Conservation (phyloP, 2,329 filamentous ascomycete genomes). For the Fusarium aywerte region DNA sequence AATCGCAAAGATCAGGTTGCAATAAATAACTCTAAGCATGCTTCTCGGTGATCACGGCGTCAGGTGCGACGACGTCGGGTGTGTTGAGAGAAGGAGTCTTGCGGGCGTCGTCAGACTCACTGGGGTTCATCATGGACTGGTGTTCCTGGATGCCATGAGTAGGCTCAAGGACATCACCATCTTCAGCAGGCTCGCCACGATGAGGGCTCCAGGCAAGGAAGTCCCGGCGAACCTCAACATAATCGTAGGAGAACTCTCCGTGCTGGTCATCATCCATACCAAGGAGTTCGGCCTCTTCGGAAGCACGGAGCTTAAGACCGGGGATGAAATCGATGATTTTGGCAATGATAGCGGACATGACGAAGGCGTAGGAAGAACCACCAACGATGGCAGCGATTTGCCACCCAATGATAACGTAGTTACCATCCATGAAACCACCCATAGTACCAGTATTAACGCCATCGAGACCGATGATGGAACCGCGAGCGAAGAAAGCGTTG, state of each 20-base stretch:
- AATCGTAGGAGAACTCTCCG: conserved; percentile 90
- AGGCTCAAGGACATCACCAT: conserved; percentile 68
- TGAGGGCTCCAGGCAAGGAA: conserved; percentile 89
- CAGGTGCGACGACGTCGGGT: conserved; percentile 18
- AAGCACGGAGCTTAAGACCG: conserved; percentile 81
- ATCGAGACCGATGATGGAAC: conserved; percentile 78
- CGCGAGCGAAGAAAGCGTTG: conserved; percentile 77
- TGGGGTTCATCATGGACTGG: conserved; percentile 53
- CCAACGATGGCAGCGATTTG: conserved; percentile 82
- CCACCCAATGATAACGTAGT: conserved; percentile 80
- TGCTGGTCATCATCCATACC: conserved; percentile 93
- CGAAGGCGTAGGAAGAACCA: conserved; percentile 74
- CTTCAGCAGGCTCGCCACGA: conserved; percentile 69
- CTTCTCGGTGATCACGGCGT: conserved; percentile 29
- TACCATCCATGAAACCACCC: conserved; percentile 80
- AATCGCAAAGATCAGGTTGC: conserved; percentile 18
- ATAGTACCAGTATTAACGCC: conserved; percentile 75
- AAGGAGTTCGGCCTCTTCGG: conserved; percentile 83
- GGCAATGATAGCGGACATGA: conserved; percentile 77
- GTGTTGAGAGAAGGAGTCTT: conserved; percentile 41
- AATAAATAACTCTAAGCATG: conserved; percentile 15
- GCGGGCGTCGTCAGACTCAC: conserved; percentile 43
- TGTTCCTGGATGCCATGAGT: conserved; percentile 80
- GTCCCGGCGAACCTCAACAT: conserved; percentile 87
- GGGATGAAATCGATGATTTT: conserved; percentile 80